phyloP scores from a whole-genome alignment of 176 grass and related monocot species.

The Puccinellia tenuiflora region DNA sequence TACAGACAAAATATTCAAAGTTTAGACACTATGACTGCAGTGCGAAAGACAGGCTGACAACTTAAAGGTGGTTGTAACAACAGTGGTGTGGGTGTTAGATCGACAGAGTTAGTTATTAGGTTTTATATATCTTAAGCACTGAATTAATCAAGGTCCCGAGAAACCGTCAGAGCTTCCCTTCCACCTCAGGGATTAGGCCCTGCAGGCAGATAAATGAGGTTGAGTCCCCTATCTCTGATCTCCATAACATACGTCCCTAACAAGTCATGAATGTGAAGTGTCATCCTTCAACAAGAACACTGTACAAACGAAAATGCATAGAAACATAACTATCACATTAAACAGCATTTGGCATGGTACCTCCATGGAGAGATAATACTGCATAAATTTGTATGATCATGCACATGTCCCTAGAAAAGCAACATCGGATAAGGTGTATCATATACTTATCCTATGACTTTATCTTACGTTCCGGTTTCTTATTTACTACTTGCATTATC shows the following conservation, averaged over 20 bases:
- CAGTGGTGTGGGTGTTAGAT: too few relatives aligned
- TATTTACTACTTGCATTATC: conserved; percentile 7
- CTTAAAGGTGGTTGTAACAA: neutral
- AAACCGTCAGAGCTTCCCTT: neutral
- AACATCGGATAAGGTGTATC: neutral
- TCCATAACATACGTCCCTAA: neutral
- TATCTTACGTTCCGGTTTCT: neutral
- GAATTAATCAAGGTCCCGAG: neutral
- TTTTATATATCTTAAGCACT: neutral
- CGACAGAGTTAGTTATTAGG: too few relatives aligned
- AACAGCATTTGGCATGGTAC: neutral
- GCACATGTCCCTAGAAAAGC: conserved; percentile 4
- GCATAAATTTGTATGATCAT: neutral
- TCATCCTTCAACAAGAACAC: conserved; percentile 3
- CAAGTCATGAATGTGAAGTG: neutral
- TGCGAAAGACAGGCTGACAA: neutral
- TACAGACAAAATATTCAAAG: conserved; percentile 9
- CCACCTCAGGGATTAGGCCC: neutral
- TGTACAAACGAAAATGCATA: neutral
- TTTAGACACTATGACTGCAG: neutral
- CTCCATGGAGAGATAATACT: neutral
- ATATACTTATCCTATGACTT: neutral
- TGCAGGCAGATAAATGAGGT: neutral
- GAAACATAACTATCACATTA: conserved; percentile 4
- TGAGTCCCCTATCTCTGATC: neutral